Percentiles rank a stretch among this genome's conserved stretches.
These are phyloP conservation scores for Nicotiana knightiana DNA, from an alignment of 257 asterid species.

Conservation along the genomic window DNA sequence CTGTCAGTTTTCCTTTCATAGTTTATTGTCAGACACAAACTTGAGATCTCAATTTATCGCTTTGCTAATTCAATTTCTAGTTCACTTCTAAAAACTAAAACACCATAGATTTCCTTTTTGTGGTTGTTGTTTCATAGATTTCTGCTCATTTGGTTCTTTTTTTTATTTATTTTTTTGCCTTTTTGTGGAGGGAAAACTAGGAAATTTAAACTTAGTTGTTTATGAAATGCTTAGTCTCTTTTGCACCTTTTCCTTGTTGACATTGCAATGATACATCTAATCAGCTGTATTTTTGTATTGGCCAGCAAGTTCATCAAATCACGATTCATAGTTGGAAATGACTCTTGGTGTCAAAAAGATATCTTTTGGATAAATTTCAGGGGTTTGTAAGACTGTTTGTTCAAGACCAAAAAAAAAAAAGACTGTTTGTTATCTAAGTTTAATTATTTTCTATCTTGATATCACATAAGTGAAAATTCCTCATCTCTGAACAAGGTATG, in stretches of 20 bases:
- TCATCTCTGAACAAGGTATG: slow-evolving; percentile 22
- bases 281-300: not conserved
- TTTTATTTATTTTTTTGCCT: too few relatives aligned
- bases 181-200: not conserved
- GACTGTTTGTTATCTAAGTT: not conserved
- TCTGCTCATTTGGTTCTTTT: too few relatives aligned
- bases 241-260: not conserved
- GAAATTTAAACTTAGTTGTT: not conserved
- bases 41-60: not conserved
- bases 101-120: not conserved
- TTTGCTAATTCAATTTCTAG: not conserved
- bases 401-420: too few relatives aligned
- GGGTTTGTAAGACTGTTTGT: not conserved
- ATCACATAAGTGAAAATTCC: slow-evolving; percentile 9
- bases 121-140: too few relatives aligned
- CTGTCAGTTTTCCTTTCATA: not conserved
- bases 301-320: too few relatives aligned
- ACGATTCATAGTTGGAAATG: too few relatives aligned
- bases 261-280: not conserved
- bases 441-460: not conserved
- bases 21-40: not conserved
- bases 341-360: too few relatives aligned
- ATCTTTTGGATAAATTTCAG: too few relatives aligned
- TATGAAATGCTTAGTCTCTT: not conserved
- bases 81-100: not conserved